A percentile compares a stretch with the other conserved stretches of the same genome.
phyloP scores from a whole-genome alignment of 176 grass and related monocot species.

The Pontederia paniculata region DNA sequence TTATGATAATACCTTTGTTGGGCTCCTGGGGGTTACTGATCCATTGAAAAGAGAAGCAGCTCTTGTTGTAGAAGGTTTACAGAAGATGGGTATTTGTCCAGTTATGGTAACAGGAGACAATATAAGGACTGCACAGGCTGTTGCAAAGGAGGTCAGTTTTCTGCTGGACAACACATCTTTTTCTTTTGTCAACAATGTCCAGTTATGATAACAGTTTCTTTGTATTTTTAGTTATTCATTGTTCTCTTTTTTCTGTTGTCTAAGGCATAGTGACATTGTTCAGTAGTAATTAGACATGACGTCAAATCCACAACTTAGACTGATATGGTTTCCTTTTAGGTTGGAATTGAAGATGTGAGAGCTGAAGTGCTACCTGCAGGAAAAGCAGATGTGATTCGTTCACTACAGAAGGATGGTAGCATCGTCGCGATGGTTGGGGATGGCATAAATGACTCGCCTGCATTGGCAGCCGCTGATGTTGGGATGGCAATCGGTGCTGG shows the following conservation, averaged over 20 bases:
- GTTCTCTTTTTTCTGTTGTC: no score
- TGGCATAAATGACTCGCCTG: conserved; percentile 76
- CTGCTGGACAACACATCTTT: no score
- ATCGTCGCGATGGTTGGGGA: conserved; percentile 79
- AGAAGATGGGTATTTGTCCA: conserved; percentile 85
- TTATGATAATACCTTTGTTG: conserved; percentile 50
- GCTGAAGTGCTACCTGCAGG: conserved; percentile 76
- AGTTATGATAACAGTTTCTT: no score
- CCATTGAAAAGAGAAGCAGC: conserved; percentile 93
- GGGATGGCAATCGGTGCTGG: conserved; percentile 92
- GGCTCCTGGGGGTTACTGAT: conserved; percentile 77
- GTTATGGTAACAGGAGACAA: conserved; percentile 98
- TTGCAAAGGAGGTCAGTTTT: conserved; percentile 64
- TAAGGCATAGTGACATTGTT: no score
- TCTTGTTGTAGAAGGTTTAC: conserved; percentile 79
- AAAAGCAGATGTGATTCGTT: conserved; percentile 61
- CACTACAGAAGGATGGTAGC: conserved; percentile 67
- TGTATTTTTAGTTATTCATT: no score
- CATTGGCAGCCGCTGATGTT: conserved; percentile 60
- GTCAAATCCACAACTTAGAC: no score
- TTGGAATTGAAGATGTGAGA: conserved; percentile 71
- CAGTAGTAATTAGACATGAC: not conserved
- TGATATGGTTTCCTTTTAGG: conserved; percentile 23
- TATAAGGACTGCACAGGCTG: conserved; percentile 74
- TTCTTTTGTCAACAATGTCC: no score